A percentile compares a stretch with the other conserved stretches of the same genome.
These are phyloP conservation scores for Nicotiana tomentosiformis DNA, from an alignment of 257 asterid species.

Conservation along the genomic window DNA sequence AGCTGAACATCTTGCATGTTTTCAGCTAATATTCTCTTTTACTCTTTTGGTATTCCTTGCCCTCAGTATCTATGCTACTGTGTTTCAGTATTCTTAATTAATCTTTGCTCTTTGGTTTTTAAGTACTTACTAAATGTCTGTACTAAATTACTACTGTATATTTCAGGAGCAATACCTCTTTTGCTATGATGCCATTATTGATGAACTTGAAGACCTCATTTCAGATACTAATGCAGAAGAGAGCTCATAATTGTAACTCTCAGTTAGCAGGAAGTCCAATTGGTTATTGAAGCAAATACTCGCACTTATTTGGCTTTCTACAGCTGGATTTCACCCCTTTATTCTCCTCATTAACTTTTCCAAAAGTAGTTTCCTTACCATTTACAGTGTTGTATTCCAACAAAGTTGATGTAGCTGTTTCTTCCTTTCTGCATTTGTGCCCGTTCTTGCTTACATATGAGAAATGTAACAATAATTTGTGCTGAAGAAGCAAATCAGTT, in stretches of 20 bases:
- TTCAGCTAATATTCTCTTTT: background rate
- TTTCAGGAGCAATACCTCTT: conserved; percentile 68
- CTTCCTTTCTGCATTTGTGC: background rate
- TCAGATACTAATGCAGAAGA: conserved; percentile 24
- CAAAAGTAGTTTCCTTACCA: background rate
- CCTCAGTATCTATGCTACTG: background rate
- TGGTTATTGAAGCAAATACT: background rate
- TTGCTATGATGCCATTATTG: conserved; percentile 54
- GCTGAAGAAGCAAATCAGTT: background rate
- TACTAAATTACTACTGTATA: background rate
- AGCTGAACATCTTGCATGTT: background rate
- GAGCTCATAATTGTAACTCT: conserved; percentile 20
- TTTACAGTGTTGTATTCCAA: background rate
- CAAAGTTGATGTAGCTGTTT: background rate
- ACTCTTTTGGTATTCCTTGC: background rate
- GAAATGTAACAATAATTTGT: background rate
- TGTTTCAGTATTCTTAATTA: background rate
- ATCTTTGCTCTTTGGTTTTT: background rate
- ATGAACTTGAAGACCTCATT: conserved; percentile 58
- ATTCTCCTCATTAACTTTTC: background rate
- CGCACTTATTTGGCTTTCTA: background rate
- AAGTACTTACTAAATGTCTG: background rate
- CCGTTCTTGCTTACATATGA: background rate
- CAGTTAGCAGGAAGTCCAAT: background rate
- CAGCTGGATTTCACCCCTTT: background rate